Base-by-base conservation (phyloP, 2,329 filamentous ascomycete species). In the Didymella exigua region DNA sequence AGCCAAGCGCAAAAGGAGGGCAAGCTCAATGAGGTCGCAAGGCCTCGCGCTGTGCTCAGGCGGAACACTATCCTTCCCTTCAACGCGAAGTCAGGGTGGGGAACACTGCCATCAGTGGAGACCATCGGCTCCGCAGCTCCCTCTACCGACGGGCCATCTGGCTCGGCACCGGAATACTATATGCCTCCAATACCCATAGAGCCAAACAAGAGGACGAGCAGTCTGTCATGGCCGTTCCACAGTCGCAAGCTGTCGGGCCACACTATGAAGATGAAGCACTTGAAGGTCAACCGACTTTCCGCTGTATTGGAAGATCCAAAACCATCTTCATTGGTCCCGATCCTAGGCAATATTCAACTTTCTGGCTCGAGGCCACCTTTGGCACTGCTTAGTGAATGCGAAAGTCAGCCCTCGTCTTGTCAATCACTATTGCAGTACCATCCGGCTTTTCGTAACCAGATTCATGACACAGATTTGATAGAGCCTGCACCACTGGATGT, bases 271-370 rank as follows among this genome's bases (percentile, higher is more conserved):
- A 61, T 72, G 63, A 64, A 62, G 41, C 69, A 62, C 49, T 59
- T 72, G 16, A 62, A 61, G 41, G 65, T 54, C 4, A 64, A 69
- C 5, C 61, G 62, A 10, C 61, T 73, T 9, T 70, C 69, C 16
- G 67, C 76, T 6, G 78, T 79, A 4, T 68, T 76, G 13, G 76
- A 79, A 42, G 76, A 75, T 46, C 75, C 74, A 1, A 71, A 64
- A 30, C 66, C 70, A 19, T 73, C 69, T 24, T 59, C 72, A 6
- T 54, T 69, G 21, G 63, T 61, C 7, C 63, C 63, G 6, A 56
- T 69, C 0, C 48, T 71, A 9, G 62, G 56, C 14, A 61, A 50
- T 27, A 33, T 59, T 9, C 49, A 61, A 14, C 38, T 54, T 5
- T 38, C 54, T 21, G 38, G 30, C 6, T 56, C 54, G 5, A 53